Conservation (phyloP, 495 filamentous ascomycete genomes). For the Baudoinia panamericana region DNA sequence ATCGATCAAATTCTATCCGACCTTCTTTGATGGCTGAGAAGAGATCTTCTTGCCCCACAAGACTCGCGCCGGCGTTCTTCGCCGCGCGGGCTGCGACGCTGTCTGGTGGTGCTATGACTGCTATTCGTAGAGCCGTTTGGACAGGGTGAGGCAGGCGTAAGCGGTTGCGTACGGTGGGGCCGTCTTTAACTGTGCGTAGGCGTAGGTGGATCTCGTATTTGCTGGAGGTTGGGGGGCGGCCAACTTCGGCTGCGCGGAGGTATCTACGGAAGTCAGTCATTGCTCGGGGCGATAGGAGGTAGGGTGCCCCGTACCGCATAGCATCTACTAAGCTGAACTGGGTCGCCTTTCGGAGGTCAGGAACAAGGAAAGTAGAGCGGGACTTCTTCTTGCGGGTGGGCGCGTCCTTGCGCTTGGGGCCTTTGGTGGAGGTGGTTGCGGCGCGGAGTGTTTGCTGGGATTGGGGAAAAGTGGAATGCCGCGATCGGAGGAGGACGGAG, state of each 20-base stretch:
- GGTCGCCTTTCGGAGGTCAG: constrained; percentile 46
- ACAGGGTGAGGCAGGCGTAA: constrained; percentile 81
- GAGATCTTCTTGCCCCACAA: constrained; percentile 73
- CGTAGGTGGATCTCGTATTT: constrained; percentile 86
- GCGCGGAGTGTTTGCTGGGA: constrained; percentile 19
- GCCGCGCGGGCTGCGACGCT: constrained; percentile 57
- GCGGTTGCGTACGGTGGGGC: constrained; percentile 71
- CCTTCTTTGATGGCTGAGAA: constrained; percentile 67
- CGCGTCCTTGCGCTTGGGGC: constrained; percentile 22
- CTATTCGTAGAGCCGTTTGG: constrained; percentile 70
- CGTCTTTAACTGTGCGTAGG: constrained; percentile 65
- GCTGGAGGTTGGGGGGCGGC: constrained; percentile 48
- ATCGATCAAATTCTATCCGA: constrained; percentile 72
- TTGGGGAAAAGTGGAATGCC: no score
- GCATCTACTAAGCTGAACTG: constrained; percentile 80
- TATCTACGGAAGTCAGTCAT: constrained; percentile 42
- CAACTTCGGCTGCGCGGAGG: constrained; percentile 83
- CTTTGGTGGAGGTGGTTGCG: constrained; percentile 16
- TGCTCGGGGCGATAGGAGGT: background rate
- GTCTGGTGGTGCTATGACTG: constrained; percentile 73
- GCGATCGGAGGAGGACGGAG: no score
- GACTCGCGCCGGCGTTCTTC: constrained; percentile 55
- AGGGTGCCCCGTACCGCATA: constrained; percentile 53
- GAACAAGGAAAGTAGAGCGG: constrained; percentile 46
- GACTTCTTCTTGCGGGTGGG: constrained; percentile 48